phyloP scores from a whole-genome alignment of 2,329 filamentous ascomycete genomes.

The Talaromyces rugulosus region DNA sequence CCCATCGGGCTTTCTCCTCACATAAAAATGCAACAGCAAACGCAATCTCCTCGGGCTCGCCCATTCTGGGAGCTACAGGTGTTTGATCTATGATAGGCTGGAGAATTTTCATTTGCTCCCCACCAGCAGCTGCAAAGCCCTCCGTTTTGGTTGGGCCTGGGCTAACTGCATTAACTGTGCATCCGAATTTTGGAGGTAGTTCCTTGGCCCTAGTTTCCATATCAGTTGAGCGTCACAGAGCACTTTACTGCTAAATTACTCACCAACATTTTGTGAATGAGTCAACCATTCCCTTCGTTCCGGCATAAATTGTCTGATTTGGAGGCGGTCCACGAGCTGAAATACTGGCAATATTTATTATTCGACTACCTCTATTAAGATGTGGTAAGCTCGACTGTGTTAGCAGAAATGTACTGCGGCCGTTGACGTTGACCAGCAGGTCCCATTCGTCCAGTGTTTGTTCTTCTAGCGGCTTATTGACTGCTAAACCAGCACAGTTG shows the following conservation, averaged over 20 bases:
- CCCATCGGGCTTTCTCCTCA: constrained; percentile 44
- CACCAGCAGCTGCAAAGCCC: constrained; percentile 29
- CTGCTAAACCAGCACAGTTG: constrained; percentile 26
- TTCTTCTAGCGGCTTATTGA: constrained; percentile 37
- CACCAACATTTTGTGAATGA: constrained; percentile 44
- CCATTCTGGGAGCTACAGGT: constrained; percentile 42
- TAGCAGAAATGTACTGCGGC: neutral
- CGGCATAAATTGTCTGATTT: constrained; percentile 46
- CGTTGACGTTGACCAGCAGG: neutral
- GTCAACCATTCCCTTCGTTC: constrained; percentile 49
- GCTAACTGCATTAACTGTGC: constrained; percentile 44
- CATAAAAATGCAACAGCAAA: constrained; percentile 45
- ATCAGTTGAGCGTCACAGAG: neutral
- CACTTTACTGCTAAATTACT: neutral
- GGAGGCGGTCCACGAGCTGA: constrained; percentile 30
- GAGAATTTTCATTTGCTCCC: constrained; percentile 40
- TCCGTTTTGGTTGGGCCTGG: constrained; percentile 43
- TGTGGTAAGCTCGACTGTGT: constrained; percentile 31
- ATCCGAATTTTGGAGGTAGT: constrained; percentile 42
- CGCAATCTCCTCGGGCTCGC: constrained; percentile 44
- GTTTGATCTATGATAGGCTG: constrained; percentile 42
- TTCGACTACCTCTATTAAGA: constrained; percentile 35
- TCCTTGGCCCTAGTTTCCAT: constrained; percentile 32
- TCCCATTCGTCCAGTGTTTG: constrained; percentile 23
- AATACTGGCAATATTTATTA: constrained; percentile 43